Evolutionary conservation across 192 early-diverging fungal species (phyloP), one percentile per base, ranked within the genome.

Genomic region (Cladochytrium replicatum): DNA sequence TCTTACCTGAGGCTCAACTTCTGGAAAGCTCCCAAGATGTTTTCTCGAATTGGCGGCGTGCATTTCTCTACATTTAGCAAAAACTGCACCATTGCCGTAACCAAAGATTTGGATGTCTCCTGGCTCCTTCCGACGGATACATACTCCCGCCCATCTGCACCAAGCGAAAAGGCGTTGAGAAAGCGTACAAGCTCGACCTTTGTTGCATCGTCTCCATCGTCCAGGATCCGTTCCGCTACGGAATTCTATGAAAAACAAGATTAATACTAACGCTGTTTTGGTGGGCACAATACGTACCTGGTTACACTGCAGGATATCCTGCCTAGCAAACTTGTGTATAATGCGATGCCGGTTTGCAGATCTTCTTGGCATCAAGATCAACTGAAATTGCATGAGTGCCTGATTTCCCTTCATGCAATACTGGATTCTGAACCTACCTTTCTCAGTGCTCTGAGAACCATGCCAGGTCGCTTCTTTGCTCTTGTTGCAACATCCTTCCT

Each of bases 1-100:
- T 28, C 2, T 6, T 55, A 69, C 58, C 66, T 37, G 24, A 76
- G 46, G 24, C 67, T 69, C 21, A 76, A 54, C 43, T 76, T 76
- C 32, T 76, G 74, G 23, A 76, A 46, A 2, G 64, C 50, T 6
- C 63, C 65, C n/a, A 76, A 43, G 11, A 64, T 8, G 46, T 70
- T 65, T 24, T 72, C 63, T 7, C 55, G 42, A 32, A 61, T 52
- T 13, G 49, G 11, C 0, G 53, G 43, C 25, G 71, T 62, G 8
- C 32, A 17, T 5, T 27, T 21, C 19, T 66, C 61, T 3, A 32
- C 13, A 28, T 50, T 63, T n/a, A n/a, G n/a, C 52, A 71, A 17
- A 6, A 41, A 22, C 13, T 48, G 27, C 9, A 71, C 44, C 11
- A 75, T 38, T 2, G 41, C 27, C 6, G 52, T 42, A 9, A 68